phyloP scores from a whole-genome alignment of 176 grass and related monocot species.

The Dendrocalamus sinicus region DNA sequence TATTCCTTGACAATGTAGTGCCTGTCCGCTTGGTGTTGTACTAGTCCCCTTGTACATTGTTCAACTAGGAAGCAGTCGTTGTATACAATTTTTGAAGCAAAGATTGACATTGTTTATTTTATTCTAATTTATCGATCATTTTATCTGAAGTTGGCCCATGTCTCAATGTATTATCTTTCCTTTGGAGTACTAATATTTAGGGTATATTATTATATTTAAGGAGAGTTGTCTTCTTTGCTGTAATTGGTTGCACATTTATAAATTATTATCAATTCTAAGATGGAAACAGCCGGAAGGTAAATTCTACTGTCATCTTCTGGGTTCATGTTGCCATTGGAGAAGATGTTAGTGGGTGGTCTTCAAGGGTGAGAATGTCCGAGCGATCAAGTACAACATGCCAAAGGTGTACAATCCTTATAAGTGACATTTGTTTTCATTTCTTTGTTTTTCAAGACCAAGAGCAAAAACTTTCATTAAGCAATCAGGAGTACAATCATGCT shows the following conservation, averaged over 20 bases:
- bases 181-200: background rate
- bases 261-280: constrained; percentile 24
- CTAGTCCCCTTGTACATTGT: constrained; percentile 49
- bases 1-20: constrained; percentile 17
- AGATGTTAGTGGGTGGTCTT: background rate
- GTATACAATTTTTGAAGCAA: constrained; percentile 43
- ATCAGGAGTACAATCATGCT: no score
- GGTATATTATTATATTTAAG: background rate
- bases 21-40: constrained; percentile 17
- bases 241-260: background rate
- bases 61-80: constrained; percentile 22
- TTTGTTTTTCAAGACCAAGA: background rate
- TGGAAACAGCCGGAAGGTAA: constrained; percentile 2
- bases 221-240: background rate
- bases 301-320: background rate
- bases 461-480: no score
- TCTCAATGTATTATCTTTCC: background rate
- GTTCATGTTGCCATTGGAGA: constrained; percentile 8
- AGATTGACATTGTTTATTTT: background rate
- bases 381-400: background rate
- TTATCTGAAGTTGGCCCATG: background rate
- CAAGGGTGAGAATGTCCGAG: background rate
- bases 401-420: constrained; percentile 13
- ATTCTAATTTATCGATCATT: background rate
- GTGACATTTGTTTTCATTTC: background rate